phyloP scores from a whole-genome alignment of 257 asterid genomes.

The Solanum megistacrolobum region DNA sequence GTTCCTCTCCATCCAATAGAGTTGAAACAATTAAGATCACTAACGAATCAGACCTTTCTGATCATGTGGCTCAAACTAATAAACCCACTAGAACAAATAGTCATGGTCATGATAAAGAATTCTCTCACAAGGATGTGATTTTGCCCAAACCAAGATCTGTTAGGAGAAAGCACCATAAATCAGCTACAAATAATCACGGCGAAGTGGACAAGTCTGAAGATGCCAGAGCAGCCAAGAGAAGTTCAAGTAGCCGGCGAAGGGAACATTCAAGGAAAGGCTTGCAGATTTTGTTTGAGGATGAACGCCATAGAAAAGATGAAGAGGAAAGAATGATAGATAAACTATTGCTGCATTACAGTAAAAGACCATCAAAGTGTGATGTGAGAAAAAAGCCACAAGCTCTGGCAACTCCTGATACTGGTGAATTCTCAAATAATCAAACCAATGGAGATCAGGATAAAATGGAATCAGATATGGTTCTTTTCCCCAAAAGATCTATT shows the following conservation, averaged over 20 bases:
- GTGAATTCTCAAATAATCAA: constrained; percentile 32
- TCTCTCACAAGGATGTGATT: constrained; percentile 28
- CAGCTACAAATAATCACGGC: constrained; percentile 28
- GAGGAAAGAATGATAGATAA: constrained; percentile 83
- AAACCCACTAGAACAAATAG: constrained; percentile 12
- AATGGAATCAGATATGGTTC: constrained; percentile 16
- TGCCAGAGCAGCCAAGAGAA: constrained; percentile 26
- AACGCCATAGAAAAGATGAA: constrained; percentile 35
- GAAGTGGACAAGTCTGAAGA: constrained; percentile 31
- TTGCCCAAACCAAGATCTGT: constrained; percentile 64
- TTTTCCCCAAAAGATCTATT: constrained; percentile 48
- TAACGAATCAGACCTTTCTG: constrained; percentile 13
- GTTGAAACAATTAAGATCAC: constrained; percentile 9
- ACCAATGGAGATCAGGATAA: constrained; percentile 14
- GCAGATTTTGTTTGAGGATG: constrained; percentile 49
- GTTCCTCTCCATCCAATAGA: constrained; percentile 9
- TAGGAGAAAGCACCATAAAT: constrained; percentile 59
- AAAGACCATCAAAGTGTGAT: constrained; percentile 50
- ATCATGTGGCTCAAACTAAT: constrained; percentile 9
- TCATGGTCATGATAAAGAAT: constrained; percentile 19
- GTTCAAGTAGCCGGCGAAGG: constrained; percentile 64
- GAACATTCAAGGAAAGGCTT: constrained; percentile 61
- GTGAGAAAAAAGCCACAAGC: constrained; percentile 24
- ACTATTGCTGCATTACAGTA: constrained; percentile 78
- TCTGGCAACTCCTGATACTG: constrained; percentile 14